Conservation (phyloP, 2,329 filamentous ascomycete species). For the Mycocentrospora acerina region DNA sequence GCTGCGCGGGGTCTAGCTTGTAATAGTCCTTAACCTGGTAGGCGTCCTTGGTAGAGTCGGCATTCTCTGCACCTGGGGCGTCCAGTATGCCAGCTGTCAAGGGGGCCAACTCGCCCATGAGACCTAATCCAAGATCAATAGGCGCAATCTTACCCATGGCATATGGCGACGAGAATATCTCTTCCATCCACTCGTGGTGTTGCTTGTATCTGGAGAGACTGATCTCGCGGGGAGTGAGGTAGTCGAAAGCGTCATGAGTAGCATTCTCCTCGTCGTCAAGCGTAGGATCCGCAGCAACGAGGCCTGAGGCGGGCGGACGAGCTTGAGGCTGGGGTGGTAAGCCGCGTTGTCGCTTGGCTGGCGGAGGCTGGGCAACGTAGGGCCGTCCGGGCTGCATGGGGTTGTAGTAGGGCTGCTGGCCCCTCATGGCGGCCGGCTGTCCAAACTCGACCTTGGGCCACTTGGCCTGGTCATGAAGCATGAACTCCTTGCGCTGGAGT, state of each 20-base stretch:
- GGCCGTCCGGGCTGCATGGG: conserved; percentile 38
- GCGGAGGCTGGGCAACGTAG: conserved; percentile 45
- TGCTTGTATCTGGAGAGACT: conserved; percentile 85
- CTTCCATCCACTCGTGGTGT: conserved; percentile 99
- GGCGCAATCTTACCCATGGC: conserved; percentile 81
- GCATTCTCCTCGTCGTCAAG: conserved; percentile 91
- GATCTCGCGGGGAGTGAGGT: conserved; percentile 85
- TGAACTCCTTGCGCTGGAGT: conserved; percentile 84
- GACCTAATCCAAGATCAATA: conserved; percentile 81
- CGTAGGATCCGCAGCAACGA: conserved; percentile 44
- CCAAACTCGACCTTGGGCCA: conserved; percentile 85
- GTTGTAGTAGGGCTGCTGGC: conserved; percentile 36
- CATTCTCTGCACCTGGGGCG: conserved; percentile 42
- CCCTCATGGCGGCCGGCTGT: conserved; percentile 26
- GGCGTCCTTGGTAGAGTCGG: conserved; percentile 25
- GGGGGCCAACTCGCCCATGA: conserved; percentile 72
- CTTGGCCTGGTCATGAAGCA: conserved; percentile 83
- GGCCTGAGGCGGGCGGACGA: conserved; percentile 41
- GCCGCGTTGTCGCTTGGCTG: conserved; percentile 49
- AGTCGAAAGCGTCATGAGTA: conserved; percentile 83
- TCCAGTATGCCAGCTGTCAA: conserved; percentile 87
- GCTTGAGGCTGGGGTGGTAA: conserved; percentile 44
- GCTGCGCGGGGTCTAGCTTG: conserved; percentile 71
- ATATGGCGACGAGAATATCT: conserved; percentile 90
- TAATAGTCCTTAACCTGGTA: conserved; percentile 57